These are phyloP conservation scores for Trichoderma simmonsii DNA, from an alignment of 2,329 filamentous ascomycete genomes.

Conservation along the genomic window DNA sequence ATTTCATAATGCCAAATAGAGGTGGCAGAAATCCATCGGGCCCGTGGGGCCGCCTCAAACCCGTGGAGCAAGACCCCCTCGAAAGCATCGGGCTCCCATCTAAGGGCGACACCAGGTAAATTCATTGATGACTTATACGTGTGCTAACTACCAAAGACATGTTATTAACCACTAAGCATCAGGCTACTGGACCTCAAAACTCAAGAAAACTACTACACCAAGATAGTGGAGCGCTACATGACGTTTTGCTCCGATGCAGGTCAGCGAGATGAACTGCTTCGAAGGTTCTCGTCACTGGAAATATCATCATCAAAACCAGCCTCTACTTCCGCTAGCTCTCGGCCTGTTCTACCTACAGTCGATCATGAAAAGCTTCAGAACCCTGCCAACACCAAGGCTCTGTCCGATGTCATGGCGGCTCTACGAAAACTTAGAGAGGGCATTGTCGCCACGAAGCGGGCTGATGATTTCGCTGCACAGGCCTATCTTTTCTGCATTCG, in stretches of 20 bases:
- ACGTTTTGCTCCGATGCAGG: conserved; percentile 76
- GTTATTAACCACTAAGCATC: neutral
- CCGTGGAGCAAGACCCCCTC: conserved; percentile 70
- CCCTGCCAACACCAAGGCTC: conserved; percentile 53
- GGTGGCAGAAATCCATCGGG: conserved; percentile 42
- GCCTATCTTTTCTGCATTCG: conserved; percentile 91
- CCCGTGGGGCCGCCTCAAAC: conserved; percentile 69
- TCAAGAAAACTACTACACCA: conserved; percentile 83
- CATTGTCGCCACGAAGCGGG: conserved; percentile 72
- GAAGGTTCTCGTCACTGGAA: conserved; percentile 66
- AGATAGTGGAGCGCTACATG: conserved; percentile 86
- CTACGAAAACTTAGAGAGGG: conserved; percentile 91
- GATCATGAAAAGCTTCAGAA: conserved; percentile 21
- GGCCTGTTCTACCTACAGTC: neutral
- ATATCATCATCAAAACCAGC: conserved; percentile 15
- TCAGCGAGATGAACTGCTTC: conserved; percentile 68
- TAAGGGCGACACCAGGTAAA: conserved; percentile 76
- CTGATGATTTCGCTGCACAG: conserved; percentile 79
- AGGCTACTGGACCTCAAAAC: conserved; percentile 71
- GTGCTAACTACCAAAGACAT: neutral
- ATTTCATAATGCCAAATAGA: conserved; percentile 29
- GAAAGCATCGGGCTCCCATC: conserved; percentile 82
- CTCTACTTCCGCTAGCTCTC: neutral
- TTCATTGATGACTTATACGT: conserved; percentile 35
- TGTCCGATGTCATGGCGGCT: conserved; percentile 74